phyloP scores from a whole-genome alignment of 768 basidiomycete genomes.

The Termitomyces heimii region DNA sequence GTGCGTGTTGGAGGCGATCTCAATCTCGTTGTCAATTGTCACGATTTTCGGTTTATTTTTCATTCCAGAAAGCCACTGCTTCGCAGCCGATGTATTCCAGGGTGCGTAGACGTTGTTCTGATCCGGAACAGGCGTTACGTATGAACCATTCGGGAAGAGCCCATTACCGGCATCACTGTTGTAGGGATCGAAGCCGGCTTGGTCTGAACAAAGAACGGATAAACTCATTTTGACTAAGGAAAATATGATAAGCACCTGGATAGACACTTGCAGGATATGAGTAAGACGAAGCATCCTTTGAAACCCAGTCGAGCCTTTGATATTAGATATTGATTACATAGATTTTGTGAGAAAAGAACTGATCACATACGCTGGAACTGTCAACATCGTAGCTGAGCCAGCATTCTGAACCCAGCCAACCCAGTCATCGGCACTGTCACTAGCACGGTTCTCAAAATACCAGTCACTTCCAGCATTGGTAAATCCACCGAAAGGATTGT shows the following conservation, averaged over 20 bases:
- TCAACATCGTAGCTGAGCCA: conserved; percentile 36
- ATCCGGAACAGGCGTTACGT: conserved; percentile 30
- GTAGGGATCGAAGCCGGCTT: conserved; percentile 39
- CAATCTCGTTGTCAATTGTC: conserved; percentile 52
- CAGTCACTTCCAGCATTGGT: conserved; percentile 51
- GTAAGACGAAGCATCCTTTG: conserved; percentile 47
- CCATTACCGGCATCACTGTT: conserved; percentile 45
- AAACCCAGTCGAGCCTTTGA: conserved; percentile 47
- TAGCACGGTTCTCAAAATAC: conserved; percentile 50
- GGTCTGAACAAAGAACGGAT: conserved; percentile 22
- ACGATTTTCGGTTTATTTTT: conserved; percentile 43
- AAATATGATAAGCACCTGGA: conserved; percentile 27
- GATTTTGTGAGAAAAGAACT: neutral
- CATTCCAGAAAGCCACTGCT: conserved; percentile 38
- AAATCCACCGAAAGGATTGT: conserved; percentile 44
- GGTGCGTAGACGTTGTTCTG: conserved; percentile 35
- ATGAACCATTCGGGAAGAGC: conserved; percentile 42
- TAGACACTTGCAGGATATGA: conserved; percentile 40
- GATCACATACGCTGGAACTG: conserved; percentile 41
- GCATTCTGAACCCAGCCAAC: conserved; percentile 40
- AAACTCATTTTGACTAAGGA: neutral
- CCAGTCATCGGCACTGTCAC: conserved; percentile 42
- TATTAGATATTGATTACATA: neutral
- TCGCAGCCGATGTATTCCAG: conserved; percentile 42
- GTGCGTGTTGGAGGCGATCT: conserved; percentile 47